Percentiles rank a stretch among this genome's conserved stretches.
These are phyloP conservation scores for Skeletonema potamos DNA, from an alignment of 108 stramenopile species.

Conservation along the genomic window DNA sequence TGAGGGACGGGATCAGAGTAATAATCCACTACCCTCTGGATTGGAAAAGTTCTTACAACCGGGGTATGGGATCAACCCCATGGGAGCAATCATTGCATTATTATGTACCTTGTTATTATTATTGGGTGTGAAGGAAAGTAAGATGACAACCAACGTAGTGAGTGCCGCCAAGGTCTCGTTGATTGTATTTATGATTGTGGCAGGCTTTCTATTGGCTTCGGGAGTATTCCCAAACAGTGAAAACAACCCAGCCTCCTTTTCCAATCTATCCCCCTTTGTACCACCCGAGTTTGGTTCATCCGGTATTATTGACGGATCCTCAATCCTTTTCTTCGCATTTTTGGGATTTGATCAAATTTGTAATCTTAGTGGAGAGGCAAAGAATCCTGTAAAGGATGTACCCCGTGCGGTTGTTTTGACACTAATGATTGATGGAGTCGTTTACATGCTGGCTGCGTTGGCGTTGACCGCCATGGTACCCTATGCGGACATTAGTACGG, in stretches of 20 bases:
- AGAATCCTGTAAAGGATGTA: constrained; percentile 71
- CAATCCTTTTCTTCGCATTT: constrained; percentile 82
- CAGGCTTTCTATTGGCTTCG: constrained; percentile 56
- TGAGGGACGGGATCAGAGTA: constrained; percentile 7
- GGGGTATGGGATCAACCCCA: constrained; percentile 55
- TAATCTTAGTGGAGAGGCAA: constrained; percentile 76
- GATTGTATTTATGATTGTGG: constrained; percentile 73
- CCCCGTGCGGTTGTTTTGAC: constrained; percentile 78
- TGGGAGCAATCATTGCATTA: constrained; percentile 59
- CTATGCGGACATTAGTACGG: constrained; percentile 53
- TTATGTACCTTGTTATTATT: constrained; percentile 52
- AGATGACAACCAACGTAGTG: constrained; percentile 74
- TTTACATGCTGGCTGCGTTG: constrained; percentile 74
- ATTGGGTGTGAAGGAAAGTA: constrained; percentile 74
- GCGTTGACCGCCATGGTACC: constrained; percentile 76
- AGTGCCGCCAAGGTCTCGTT: constrained; percentile 73
- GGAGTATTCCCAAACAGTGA: constrained; percentile 9
- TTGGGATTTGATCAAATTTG: constrained; percentile 90
- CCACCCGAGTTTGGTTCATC: constrained; percentile 43
- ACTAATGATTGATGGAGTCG: constrained; percentile 57
- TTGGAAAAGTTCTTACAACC: constrained; percentile 17
- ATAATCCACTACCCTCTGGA: not conserved
- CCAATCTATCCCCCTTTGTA: constrained; percentile 36
- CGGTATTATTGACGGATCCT: constrained; percentile 46
- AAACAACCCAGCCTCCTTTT: constrained; percentile 19